Conservation (phyloP, 2,329 filamentous ascomycete species). For the Talaromyces sp. region DNA sequence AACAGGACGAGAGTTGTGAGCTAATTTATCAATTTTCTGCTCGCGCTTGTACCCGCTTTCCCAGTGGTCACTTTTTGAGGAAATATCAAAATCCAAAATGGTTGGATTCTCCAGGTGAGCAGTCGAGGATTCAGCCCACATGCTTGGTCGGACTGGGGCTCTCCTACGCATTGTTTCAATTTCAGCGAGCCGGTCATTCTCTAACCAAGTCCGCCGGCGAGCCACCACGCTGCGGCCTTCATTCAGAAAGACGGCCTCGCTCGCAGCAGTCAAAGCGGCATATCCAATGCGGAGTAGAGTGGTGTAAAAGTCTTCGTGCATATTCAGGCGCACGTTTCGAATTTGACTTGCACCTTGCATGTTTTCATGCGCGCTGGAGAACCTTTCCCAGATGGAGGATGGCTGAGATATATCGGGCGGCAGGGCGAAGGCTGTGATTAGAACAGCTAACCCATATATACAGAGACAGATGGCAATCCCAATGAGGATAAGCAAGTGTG, state of each 20-base stretch:
- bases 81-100: slow-evolving; percentile 29
- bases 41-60: slow-evolving; percentile 44
- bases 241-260: slow-evolving; percentile 91
- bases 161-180: slow-evolving; percentile 52
- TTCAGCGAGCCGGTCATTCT: slow-evolving; percentile 78
- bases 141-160: slow-evolving; percentile 15
- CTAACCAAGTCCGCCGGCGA: slow-evolving; percentile 79
- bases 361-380: slow-evolving; percentile 72
- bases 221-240: slow-evolving; percentile 75
- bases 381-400: slow-evolving; percentile 53
- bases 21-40: slow-evolving; percentile 39
- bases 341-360: slow-evolving; percentile 89
- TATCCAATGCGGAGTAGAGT: slow-evolving; percentile 83
- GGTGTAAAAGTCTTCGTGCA: slow-evolving; percentile 94
- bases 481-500: slow-evolving; percentile 78
- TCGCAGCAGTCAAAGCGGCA: slow-evolving; percentile 83
- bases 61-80: slow-evolving; percentile 31
- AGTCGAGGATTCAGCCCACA: slow-evolving; percentile 15
- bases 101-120: slow-evolving; percentile 28
- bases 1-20: slow-evolving; percentile 28
- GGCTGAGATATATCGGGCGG: slow-evolving; percentile 47
- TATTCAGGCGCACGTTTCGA: slow-evolving; percentile 71
- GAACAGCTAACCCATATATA: slow-evolving; percentile 74
- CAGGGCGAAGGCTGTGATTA: slow-evolving; percentile 67
- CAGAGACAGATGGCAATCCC: slow-evolving; percentile 71